Base-by-base conservation (phyloP, 805 yeast genomes). In the Metschnikowia noctiluminum region DNA sequence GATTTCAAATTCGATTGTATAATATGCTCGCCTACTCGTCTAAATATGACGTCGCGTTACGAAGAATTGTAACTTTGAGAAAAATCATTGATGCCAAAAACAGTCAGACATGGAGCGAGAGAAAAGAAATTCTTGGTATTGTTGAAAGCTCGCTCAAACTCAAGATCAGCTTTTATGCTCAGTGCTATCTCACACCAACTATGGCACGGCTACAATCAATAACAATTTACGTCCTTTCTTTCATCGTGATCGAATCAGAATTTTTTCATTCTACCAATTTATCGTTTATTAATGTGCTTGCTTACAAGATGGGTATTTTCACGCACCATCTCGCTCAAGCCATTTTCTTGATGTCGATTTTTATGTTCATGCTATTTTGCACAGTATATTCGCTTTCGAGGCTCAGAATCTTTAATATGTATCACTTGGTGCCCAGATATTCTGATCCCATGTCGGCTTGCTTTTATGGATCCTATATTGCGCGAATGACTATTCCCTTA, bases 401-500 rank as follows among this genome's bases (percentile, higher is more conserved):
- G 41, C 74, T 88, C 50, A 81, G 83, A 51, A 69, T 89, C 6
- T 89, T 89, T 73, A 84, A 85, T 61, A 76, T 85, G 63, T 89
- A 87, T 62, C 90, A 86, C 52, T 73, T 89, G 49, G 89, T 86
- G 12, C 81, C 84, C 15, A 77, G 76, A 53, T 77, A 82, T 45
- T 84, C 92, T 0, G 92, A 85, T 61, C 85, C 88, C 0, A 85
- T 87, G 0, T 82, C 89, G 13, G 77, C 86, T 21, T 75, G 88
- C 32, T 89, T 88, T 62, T 89, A 87, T 63, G 81, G 90, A 16
- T 85, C 87, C 58, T 88, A 89, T 58, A 82, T 88, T 15, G 85
- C 91, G 44, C 81, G 96, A 53, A 70, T 89, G 62, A 87, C 96
- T 0, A 83, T 89, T 11, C 96, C 96, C 10, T 71, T 89, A 53